Evolutionary conservation across 768 basidiomycete species (phyloP), one percentile per base, ranked within the genome.

Genomic region (Cytidiella melzeri): DNA sequence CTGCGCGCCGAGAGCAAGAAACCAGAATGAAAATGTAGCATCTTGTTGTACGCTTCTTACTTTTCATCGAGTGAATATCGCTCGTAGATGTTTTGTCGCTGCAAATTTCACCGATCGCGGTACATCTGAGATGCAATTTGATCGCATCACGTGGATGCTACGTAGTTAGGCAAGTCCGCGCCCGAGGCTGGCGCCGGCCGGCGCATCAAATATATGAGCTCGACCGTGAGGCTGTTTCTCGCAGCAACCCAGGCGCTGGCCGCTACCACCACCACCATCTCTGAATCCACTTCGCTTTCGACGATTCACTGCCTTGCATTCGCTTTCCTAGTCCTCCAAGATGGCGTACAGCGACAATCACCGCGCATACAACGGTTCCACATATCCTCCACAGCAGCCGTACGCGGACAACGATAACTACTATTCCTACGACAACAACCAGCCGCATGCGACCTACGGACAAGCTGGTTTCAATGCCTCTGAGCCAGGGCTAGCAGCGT

Each of bases 261-360:
- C 52, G 52, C 52, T 47, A 53, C 52, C 47, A 53, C 52, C 46
- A 53, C 49, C 10, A 40, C 18, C 40, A 9, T 15, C 40, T 36
- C 28, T 10, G 23, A 13, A 25, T n/a, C n/a, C n/a, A n/a, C n/a
- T n/a, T n/a, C n/a, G n/a, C n/a, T n/a, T n/a, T n/a, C n/a, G n/a
- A n/a, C n/a, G n/a, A n/a, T n/a, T n/a, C n/a, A n/a, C n/a, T n/a
- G n/a, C n/a, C n/a, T n/a, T n/a, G n/a, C n/a, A n/a, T n/a, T n/a
- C n/a, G n/a, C n/a, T n/a, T n/a, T n/a, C n/a, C n/a, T n/a, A n/a
- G n/a, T n/a, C n/a, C n/a, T n/a, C n/a, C n/a, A n/a, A n/a, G n/a
- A 53, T 81, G 72, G 63, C 79, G 10, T 80, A 81, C 64, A 70
- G 66, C 51, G 79, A 83, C 62, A 79, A 80, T 20, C 42, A 52